Evolutionary conservation across 1,284 basidiomycete species (phyloP), one percentile per base, ranked within the genome.

Genomic region (Sporisorium iseilematis-ciliati): DNA sequence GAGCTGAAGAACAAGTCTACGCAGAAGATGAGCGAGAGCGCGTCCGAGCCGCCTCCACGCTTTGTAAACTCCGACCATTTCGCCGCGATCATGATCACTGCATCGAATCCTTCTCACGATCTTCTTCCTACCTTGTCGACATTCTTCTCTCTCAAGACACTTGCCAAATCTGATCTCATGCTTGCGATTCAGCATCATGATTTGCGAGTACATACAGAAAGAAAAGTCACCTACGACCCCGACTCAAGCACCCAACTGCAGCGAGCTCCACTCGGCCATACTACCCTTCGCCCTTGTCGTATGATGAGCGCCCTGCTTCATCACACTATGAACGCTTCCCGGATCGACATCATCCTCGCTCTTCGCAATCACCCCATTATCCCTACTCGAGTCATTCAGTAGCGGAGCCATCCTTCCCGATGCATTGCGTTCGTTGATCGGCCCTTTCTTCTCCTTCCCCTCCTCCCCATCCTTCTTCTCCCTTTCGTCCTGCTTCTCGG

Each of bases 241-340:
- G n/a, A 25, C 16, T 70, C 57, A 81, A 16, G 79, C 77, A 7
- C 77, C 75, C 16, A 81, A 48, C 57, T 79, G 77, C 12, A 74
- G 16, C 20, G 79, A 35, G 40, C 70, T 71, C 77, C 77, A 81
- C 35, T 78, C 73, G 2, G 75, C 79, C 11, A 81, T 59, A 35
- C 79, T 81, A n/a, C 79, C 79, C 55, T 60, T 72, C 11, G 58
- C 46, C n/a, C 60, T 50, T 2, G 69, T 77, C 14, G 69, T 73
- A 29, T 72, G 69, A 23, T 66, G 68, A 3, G 55, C 55, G 14
- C 38, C 45, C 21, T n/a, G 35, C 45, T 33, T 38, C 4, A 49
- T 10, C 10, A 61, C 74, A 50, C 53, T 65, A 45, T 65, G 62
- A 21, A 51, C 51, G 41, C 56, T 64, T 46, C 50, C 8, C 4